Evolutionary conservation across 2,329 filamentous ascomycete genomes (phyloP).

Genomic region (Domatiomyces catenatus): DNA sequence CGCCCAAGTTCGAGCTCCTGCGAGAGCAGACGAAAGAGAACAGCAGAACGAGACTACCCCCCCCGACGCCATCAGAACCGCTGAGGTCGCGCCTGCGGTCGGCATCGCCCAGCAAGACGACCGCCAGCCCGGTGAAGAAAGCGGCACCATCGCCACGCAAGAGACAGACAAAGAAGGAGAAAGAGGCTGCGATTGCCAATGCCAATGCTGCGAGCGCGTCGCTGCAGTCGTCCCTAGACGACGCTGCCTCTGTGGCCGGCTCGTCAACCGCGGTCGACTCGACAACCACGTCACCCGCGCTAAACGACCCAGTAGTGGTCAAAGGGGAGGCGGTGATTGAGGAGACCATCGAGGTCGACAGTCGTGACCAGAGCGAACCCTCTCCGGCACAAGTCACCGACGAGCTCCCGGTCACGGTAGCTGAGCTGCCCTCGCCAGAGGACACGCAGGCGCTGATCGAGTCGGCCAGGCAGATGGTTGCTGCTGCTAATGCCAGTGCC

Average conservation of each 20-base stretch:
- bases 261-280: constrained; percentile 8
- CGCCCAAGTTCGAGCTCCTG: constrained; percentile 59
- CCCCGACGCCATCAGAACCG: constrained; percentile 8
- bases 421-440: constrained; percentile 57
- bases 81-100: constrained; percentile 37
- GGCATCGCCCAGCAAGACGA: constrained; percentile 36
- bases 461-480: constrained; percentile 77
- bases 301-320: constrained; percentile 38
- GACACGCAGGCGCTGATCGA: constrained; percentile 72
- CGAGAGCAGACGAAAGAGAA: constrained; percentile 26
- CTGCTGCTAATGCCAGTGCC: constrained; percentile 40
- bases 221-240: constrained; percentile 34
- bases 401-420: constrained; percentile 53
- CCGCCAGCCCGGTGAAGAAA: constrained; percentile 13
- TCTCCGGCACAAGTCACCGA: constrained; percentile 60
- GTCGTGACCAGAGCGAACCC: constrained; percentile 46
- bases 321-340: constrained; percentile 58
- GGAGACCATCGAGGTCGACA: constrained; percentile 45
- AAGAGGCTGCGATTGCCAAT: constrained; percentile 34
- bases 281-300: constrained; percentile 8
- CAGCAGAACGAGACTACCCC: constrained; percentile 11
- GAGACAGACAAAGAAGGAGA: constrained; percentile 34
- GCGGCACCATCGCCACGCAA: constrained; percentile 38
- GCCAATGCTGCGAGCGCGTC: constrained; percentile 34
- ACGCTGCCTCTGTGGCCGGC: constrained; percentile 23